These are phyloP conservation scores for Tuber umbilicatum DNA, from an alignment of 495 filamentous ascomycete species.

Conservation along the genomic window DNA sequence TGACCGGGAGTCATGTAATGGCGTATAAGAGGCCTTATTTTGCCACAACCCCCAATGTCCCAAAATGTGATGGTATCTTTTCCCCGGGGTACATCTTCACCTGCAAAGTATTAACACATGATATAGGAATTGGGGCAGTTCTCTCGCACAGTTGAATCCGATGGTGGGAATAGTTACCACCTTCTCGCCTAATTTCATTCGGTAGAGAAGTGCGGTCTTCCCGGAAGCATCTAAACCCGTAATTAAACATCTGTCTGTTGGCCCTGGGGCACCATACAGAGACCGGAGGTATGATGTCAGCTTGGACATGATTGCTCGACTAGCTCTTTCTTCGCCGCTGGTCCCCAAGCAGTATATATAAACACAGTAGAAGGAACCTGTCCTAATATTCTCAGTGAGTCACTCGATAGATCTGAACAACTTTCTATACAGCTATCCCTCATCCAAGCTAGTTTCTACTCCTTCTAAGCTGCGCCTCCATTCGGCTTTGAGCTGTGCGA, in stretches of 20 bases:
- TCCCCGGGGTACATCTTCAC: slow-evolving; percentile 14
- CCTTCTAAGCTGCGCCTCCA: neutral
- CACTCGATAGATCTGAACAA: neutral
- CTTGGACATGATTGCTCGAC: slow-evolving; percentile 15
- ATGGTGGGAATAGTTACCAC: slow-evolving; percentile 28
- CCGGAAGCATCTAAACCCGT: slow-evolving; percentile 12
- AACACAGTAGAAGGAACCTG: neutral
- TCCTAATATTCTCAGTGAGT: neutral
- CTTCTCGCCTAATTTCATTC: slow-evolving; percentile 11
- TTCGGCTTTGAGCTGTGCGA: neutral
- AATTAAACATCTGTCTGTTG: slow-evolving; percentile 8
- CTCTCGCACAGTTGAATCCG: slow-evolving; percentile 23
- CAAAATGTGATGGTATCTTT: slow-evolving; percentile 16
- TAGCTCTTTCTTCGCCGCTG: neutral
- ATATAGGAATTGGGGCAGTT: neutral
- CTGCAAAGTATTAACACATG: neutral
- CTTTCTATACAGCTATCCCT: neutral
- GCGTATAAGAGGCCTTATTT: slow-evolving; percentile 22
- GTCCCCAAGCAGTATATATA: neutral
- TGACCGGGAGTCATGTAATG: slow-evolving; percentile 22
- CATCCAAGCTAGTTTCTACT: neutral
- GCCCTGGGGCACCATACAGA: slow-evolving; percentile 13
- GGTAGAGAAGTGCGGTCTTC: slow-evolving; percentile 27
- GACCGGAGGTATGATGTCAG: slow-evolving; percentile 17
- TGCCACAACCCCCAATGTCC: slow-evolving; percentile 32